Evolutionary conservation across 2,329 filamentous ascomycete species (phyloP).

Genomic region (Huntiella decipiens): DNA sequence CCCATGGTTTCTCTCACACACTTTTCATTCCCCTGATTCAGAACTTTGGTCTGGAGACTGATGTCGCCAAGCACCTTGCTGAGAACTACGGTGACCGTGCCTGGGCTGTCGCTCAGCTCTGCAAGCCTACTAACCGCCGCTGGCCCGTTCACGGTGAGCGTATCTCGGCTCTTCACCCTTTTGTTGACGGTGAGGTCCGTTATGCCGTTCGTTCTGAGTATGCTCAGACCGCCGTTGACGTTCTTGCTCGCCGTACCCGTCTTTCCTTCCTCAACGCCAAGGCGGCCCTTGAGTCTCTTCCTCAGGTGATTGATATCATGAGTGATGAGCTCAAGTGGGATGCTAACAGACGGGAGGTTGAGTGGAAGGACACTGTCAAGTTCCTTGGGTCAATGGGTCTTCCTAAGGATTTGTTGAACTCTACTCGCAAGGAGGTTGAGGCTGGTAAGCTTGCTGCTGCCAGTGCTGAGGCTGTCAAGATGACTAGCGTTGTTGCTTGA

Average conservation of each 20-base stretch:
- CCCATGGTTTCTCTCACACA: slow-evolving; percentile 71
- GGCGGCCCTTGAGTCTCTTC: slow-evolving; percentile 70
- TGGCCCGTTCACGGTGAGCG: slow-evolving; percentile 72
- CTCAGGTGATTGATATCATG: slow-evolving; percentile 79
- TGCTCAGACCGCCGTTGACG: slow-evolving; percentile 76
- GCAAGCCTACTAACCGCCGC: slow-evolving; percentile 53
- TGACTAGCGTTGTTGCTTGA: neutral
- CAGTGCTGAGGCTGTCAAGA: slow-evolving; percentile 26
- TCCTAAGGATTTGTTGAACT: slow-evolving; percentile 37
- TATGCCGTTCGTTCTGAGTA: slow-evolving; percentile 82
- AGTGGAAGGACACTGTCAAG: slow-evolving; percentile 56
- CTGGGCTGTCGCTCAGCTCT: slow-evolving; percentile 74
- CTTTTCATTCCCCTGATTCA: slow-evolving; percentile 92
- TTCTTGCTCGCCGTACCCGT: slow-evolving; percentile 66
- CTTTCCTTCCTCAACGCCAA: slow-evolving; percentile 84
- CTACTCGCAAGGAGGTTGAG: slow-evolving; percentile 41
- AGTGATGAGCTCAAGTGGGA: slow-evolving; percentile 66
- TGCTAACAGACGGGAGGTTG: slow-evolving; percentile 47
- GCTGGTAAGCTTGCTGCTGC: slow-evolving; percentile 38
- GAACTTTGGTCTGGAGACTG: slow-evolving; percentile 79
- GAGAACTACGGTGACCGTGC: slow-evolving; percentile 81
- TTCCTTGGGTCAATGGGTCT: slow-evolving; percentile 49
- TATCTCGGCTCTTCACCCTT: slow-evolving; percentile 66
- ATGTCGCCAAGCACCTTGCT: slow-evolving; percentile 75
- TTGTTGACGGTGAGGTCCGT: slow-evolving; percentile 77